A percentile compares a stretch with the other conserved stretches of the same genome.
Evolutionary conservation across 306 rosid genomes (phyloP).

Genomic region (Lithocarpus polystachyus): DNA sequence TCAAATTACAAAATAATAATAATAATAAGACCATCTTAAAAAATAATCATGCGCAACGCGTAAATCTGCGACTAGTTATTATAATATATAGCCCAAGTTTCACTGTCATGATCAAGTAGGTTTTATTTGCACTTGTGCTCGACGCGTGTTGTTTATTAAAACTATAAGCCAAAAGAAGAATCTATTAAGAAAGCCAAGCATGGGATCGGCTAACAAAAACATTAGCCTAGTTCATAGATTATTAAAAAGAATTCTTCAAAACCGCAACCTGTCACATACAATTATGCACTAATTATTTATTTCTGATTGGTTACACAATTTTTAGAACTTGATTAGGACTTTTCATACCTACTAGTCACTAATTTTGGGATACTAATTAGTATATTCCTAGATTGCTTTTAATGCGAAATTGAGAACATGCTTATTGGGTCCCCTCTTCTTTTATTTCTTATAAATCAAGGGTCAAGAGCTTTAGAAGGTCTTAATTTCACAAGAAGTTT

Average conservation of each 20-base stretch:
- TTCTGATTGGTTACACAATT: constrained; percentile 23
- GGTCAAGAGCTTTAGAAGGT: not conserved
- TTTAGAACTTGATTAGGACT: constrained; percentile 9
- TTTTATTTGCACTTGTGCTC: constrained; percentile 15
- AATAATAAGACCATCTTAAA: too few relatives aligned
- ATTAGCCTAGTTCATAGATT: not conserved
- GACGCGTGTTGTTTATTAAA: not conserved
- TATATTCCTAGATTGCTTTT: constrained; percentile 21
- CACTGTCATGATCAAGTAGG: constrained; percentile 17
- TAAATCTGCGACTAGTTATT: too few relatives aligned
- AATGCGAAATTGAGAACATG: constrained; percentile 3
- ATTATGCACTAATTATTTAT: constrained; percentile 13
- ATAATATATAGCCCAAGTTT: not conserved
- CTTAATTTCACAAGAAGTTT: not conserved
- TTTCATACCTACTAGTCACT: constrained; percentile 13
- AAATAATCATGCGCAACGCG: too few relatives aligned
- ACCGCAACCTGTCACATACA: not conserved
- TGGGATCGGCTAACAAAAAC: not conserved
- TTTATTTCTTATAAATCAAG: not conserved
- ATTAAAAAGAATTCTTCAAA: not conserved
- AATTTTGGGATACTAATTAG: constrained; percentile 25
- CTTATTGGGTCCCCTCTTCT: not conserved
- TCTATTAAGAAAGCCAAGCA: not conserved
- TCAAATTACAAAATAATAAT: too few relatives aligned
- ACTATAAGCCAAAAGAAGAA: not conserved